Conservation (phyloP, 106 monocot species). For the Ottelia alismoides region DNA sequence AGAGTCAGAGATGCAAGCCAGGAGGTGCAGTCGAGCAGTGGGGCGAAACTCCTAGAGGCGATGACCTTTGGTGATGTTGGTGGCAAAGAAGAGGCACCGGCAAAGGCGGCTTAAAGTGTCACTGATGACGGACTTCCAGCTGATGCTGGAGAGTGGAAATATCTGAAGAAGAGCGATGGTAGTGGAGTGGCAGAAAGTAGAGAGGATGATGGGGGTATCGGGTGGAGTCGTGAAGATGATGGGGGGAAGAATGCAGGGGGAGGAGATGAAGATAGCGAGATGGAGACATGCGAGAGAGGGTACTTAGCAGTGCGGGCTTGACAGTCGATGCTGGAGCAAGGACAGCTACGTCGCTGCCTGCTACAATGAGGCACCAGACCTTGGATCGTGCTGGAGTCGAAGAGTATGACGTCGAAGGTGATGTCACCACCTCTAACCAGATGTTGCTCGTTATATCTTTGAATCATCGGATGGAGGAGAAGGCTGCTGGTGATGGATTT, state of each 20-base stretch:
- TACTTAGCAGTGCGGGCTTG: neutral
- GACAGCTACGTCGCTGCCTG: no score
- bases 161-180: neutral
- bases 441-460: no score
- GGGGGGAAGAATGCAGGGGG: neutral
- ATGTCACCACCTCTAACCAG: no score
- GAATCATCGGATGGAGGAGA: no score
- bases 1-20: neutral
- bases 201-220: neutral
- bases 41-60: neutral
- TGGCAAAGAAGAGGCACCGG: neutral
- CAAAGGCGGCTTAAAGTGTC: neutral
- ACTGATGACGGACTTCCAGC: no score
- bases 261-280: neutral
- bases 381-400: no score
- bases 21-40: neutral
- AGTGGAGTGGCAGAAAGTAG: neutral
- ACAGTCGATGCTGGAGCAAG: no score
- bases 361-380: no score
- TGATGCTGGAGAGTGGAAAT: neutral
- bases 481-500: no score
- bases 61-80: neutral
- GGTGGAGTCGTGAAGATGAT: no score
- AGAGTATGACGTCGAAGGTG: no score
- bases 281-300: neutral